Evolutionary conservation across 2,329 filamentous ascomycete species (phyloP).

Genomic region (Podosphaera aphanis): DNA sequence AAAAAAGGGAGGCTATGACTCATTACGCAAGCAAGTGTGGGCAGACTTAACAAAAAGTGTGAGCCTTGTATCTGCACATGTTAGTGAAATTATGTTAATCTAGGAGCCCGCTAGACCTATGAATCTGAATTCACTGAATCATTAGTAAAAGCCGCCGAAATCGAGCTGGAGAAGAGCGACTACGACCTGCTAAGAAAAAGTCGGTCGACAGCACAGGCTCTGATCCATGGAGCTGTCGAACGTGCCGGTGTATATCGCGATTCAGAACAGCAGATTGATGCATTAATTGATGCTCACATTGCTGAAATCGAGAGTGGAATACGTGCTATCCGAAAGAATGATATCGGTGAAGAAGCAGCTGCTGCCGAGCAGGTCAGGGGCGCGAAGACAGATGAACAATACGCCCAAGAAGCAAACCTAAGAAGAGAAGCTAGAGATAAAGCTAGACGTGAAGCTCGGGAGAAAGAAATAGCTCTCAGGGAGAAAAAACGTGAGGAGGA

Average conservation of each 20-base stretch:
- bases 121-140: constrained; percentile 41
- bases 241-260: constrained; percentile 53
- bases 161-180: constrained; percentile 54
- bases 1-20: constrained; percentile 67
- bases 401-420: constrained; percentile 39
- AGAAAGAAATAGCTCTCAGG: constrained; percentile 31
- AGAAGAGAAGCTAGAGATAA: constrained; percentile 37
- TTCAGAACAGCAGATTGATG: constrained; percentile 42
- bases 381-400: constrained; percentile 50
- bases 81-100: not conserved
- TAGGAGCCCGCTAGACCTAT: constrained; percentile 30
- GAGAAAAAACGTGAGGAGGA: constrained; percentile 37
- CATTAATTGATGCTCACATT: constrained; percentile 38
- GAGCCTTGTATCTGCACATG: constrained; percentile 9
- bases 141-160: constrained; percentile 45
- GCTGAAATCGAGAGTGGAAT: constrained; percentile 44
- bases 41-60: constrained; percentile 50
- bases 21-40: constrained; percentile 54
- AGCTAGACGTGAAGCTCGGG: constrained; percentile 33
- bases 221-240: constrained; percentile 59
- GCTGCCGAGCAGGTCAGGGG: constrained; percentile 40
- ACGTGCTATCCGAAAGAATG: constrained; percentile 39
- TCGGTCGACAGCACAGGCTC: constrained; percentile 45
- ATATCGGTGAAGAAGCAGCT: constrained; percentile 47
- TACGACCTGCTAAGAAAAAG: constrained; percentile 48